Base-by-base conservation (phyloP, 2,329 filamentous ascomycete species). In the Daldinia sp. region DNA sequence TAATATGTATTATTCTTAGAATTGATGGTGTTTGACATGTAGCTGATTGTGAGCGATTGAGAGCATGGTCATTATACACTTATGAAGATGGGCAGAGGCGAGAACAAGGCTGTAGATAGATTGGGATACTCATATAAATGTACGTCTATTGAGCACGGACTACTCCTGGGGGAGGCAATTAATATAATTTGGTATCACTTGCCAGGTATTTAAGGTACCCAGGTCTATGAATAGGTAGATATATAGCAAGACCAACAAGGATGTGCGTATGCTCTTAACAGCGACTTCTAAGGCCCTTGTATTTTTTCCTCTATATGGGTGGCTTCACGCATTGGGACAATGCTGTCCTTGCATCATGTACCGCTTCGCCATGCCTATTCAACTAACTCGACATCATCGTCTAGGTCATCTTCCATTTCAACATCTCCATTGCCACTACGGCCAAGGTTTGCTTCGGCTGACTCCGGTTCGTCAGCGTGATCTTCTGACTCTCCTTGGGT, bases 371-470 rank as follows among this genome's bases (percentile, higher is more conserved):
- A n/a, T 51, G 41, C 42, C 35, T 35, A 62, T 39, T 33, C 55
- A 18, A 37, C 53, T 63, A 70, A 67, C 9, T 72, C 60, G 15
- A 59, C 9, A 60, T 72, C 71, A 5, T 42, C 55, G 6, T 69
- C 68, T 23, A 39, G 65, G 33, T 58, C 69, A n/a, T 30, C 46
- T 28, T 53, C 71, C 18, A 56, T 65, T 57, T 69, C 70, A 30
- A 68, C 60, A 4, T 69, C 59, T 10, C 56, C 59, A 33, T 30
- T 42, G 15, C 41, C 50, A 7, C 58, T 67, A 26, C 60, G 42
- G 6, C 35, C 59, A 9, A 35, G 2, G 26, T 53, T 57, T 2
- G 46, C 18, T 15, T 71, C 68, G 4, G 30, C 42, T 12, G 20
- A 35, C 23, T 61, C 62, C 13, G 37, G 23, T 26, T 23, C 15